phyloP scores from a whole-genome alignment of 1,284 basidiomycete genomes.

The Erythrobasidium hasegawianum region DNA sequence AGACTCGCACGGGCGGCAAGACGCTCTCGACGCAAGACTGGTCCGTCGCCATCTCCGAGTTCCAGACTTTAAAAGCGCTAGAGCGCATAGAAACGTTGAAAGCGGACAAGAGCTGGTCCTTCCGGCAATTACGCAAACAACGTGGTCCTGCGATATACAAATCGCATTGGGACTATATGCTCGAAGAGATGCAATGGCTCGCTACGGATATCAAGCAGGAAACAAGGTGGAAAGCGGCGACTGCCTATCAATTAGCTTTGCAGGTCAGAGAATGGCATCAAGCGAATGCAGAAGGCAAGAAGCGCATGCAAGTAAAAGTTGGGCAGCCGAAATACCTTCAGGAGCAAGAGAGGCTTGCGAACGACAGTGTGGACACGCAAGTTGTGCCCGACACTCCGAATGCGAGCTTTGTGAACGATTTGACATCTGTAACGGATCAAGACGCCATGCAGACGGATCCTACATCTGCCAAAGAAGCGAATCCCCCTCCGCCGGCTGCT shows the following conservation, averaged over 20 bases:
- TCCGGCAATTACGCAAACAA: constrained; percentile 92
- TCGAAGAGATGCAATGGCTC: constrained; percentile 99
- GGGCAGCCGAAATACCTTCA: constrained; percentile 33
- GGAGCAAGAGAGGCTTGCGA: constrained; percentile 23
- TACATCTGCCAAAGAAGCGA: background rate
- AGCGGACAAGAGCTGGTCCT: constrained; percentile 77
- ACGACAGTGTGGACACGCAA: constrained; percentile 37
- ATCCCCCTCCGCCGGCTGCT: constrained; percentile 1
- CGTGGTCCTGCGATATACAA: constrained; percentile 74
- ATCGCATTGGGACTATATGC: constrained; percentile 89
- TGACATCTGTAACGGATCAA: constrained; percentile 10
- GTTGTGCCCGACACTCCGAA: background rate
- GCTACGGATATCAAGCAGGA: constrained; percentile 93
- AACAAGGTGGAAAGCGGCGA: constrained; percentile 80
- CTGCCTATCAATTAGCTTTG: constrained; percentile 79
- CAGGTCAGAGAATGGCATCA: constrained; percentile 84
- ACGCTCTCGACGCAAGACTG: constrained; percentile 43
- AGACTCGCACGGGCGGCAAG: constrained; percentile 24
- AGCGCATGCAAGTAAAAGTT: constrained; percentile 56
- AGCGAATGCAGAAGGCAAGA: constrained; percentile 63
- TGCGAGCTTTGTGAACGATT: background rate
- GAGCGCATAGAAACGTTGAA: constrained; percentile 84
- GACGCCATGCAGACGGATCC: constrained; percentile 18
- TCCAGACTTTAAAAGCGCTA: constrained; percentile 43
- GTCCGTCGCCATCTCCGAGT: constrained; percentile 38